phyloP scores from a whole-genome alignment of 2,329 filamentous ascomycete species.

The Calonectria pseudoturangicola region DNA sequence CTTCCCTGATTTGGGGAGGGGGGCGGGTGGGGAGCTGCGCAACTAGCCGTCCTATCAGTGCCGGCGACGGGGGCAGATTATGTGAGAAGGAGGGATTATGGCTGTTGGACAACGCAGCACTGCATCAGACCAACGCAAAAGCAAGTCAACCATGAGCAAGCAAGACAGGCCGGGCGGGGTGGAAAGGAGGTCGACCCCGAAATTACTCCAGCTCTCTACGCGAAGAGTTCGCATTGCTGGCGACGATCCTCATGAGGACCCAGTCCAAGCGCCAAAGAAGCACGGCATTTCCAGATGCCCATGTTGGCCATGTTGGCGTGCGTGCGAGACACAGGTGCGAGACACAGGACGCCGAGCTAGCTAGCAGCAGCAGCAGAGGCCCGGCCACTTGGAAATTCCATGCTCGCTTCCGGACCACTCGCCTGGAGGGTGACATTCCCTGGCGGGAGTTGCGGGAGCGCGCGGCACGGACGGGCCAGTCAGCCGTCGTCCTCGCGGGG shows the following conservation, averaged over 20 bases:
- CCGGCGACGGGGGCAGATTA: slow-evolving; percentile 53
- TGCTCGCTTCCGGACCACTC: slow-evolving; percentile 18
- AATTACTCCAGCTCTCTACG: slow-evolving; percentile 47
- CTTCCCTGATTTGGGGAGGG: slow-evolving; percentile 63
- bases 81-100: slow-evolving; percentile 64
- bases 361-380: background rate
- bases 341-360: background rate
- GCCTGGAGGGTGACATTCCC: slow-evolving; percentile 38
- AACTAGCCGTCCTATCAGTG: slow-evolving; percentile 66
- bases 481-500: slow-evolving; percentile 31
- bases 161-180: slow-evolving; percentile 37
- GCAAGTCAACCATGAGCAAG: slow-evolving; percentile 45
- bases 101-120: slow-evolving; percentile 68
- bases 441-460: slow-evolving; percentile 41
- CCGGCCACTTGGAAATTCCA: background rate
- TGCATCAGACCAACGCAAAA: slow-evolving; percentile 60
- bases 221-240: slow-evolving; percentile 44
- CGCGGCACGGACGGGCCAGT: slow-evolving; percentile 36
- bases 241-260: slow-evolving; percentile 50
- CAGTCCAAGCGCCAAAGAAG: slow-evolving; percentile 41
- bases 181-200: slow-evolving; percentile 50
- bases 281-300: slow-evolving; percentile 37
- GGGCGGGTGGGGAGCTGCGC: slow-evolving; percentile 60
- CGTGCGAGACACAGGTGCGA: background rate
- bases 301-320: slow-evolving; percentile 10